These are phyloP conservation scores for Biscogniauxia marginata DNA, from an alignment of 2,329 filamentous ascomycete genomes.

Conservation along the genomic window DNA sequence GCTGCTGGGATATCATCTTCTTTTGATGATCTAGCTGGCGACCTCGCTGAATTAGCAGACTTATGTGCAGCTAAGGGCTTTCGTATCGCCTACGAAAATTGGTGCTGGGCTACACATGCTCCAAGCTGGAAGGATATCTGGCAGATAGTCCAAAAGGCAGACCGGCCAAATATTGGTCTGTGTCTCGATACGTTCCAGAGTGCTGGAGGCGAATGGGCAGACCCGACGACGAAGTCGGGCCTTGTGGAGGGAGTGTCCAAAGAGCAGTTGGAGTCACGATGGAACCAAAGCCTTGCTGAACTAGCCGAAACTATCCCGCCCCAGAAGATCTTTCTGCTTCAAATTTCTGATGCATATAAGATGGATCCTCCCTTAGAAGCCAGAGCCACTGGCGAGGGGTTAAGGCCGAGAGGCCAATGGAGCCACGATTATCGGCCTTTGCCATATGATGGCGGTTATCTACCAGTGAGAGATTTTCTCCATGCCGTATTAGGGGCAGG, in stretches of 20 bases:
- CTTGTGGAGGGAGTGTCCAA: constrained; percentile 45
- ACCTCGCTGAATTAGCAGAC: constrained; percentile 64
- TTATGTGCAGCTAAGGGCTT: constrained; percentile 56
- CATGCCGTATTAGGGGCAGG: constrained; percentile 66
- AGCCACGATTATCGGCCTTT: constrained; percentile 69
- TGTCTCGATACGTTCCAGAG: constrained; percentile 80
- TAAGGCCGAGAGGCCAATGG: constrained; percentile 65
- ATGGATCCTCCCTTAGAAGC: constrained; percentile 54
- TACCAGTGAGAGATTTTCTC: constrained; percentile 65
- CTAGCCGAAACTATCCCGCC: constrained; percentile 57
- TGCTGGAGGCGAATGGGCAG: constrained; percentile 69
- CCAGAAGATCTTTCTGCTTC: constrained; percentile 72
- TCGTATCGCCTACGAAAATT: constrained; percentile 74
- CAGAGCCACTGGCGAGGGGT: constrained; percentile 47
- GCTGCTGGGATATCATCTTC: constrained; percentile 53
- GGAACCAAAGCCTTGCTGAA: constrained; percentile 53
- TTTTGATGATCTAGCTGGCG: constrained; percentile 51
- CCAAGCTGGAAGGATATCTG: constrained; percentile 68
- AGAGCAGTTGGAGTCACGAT: constrained; percentile 49
- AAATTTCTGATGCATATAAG: constrained; percentile 74
- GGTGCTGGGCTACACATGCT: constrained; percentile 75
- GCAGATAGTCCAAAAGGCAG: constrained; percentile 62
- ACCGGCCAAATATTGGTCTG: constrained; percentile 66
- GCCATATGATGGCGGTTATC: constrained; percentile 68
- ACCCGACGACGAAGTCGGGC: constrained; percentile 65